Evolutionary conservation across 148 eudicot genomes (phyloP).

Genomic region (Rhododendron henanense): DNA sequence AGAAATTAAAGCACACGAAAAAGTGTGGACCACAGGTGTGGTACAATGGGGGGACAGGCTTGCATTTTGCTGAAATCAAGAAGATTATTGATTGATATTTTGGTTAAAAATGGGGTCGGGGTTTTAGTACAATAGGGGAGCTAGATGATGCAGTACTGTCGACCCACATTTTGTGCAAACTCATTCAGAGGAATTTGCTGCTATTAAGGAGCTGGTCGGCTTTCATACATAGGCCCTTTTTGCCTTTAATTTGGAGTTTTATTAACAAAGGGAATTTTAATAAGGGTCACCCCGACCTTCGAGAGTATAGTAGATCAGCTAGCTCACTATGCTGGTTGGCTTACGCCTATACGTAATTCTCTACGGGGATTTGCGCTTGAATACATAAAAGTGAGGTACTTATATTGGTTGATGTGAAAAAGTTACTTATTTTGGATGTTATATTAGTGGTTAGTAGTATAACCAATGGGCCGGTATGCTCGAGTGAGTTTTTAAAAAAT

Average conservation of each 20-base stretch:
- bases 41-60: constrained; percentile 16
- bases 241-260: not conserved
- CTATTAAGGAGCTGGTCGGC: constrained; percentile 67
- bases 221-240: not conserved
- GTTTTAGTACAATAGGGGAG: constrained; percentile 9
- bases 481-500: too few relatives aligned
- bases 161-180: constrained; percentile 25
- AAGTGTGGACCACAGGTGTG: constrained; percentile 25
- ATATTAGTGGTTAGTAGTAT: too few relatives aligned
- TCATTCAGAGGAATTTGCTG: constrained; percentile 29
- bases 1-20: not conserved
- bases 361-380: not conserved
- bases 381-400: not conserved
- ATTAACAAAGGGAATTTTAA: not conserved
- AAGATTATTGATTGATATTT: constrained; percentile 22
- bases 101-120: constrained; percentile 19
- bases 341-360: not conserved
- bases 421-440: too few relatives aligned
- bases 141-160: too few relatives aligned
- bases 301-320: too few relatives aligned
- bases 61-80: constrained; percentile 37
- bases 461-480: too few relatives aligned
- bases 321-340: too few relatives aligned
- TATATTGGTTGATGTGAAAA: too few relatives aligned
- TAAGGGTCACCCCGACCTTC: not conserved